phyloP scores from a whole-genome alignment of 2,329 filamentous ascomycete species.

The Geoglossum cookeanum region DNA sequence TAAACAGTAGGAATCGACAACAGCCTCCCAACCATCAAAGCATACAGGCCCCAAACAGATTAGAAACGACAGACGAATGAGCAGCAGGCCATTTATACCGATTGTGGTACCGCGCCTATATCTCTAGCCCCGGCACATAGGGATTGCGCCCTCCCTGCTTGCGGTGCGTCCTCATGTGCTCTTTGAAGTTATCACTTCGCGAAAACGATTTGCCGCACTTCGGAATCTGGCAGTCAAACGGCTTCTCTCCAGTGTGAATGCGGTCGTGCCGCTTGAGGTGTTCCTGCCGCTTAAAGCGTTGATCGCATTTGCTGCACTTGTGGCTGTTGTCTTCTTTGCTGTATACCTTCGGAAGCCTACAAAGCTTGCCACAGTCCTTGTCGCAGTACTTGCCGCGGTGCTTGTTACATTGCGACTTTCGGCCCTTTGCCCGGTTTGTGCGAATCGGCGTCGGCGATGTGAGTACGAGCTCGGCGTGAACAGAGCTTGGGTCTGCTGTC shows the following conservation, averaged over 20 bases:
- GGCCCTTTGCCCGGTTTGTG: not conserved
- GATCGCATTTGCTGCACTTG: constrained; percentile 20
- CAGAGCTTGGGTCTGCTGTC: not conserved
- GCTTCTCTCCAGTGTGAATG: constrained; percentile 17
- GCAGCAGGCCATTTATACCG: not conserved
- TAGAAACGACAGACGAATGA: not conserved
- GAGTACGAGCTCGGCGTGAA: not conserved
- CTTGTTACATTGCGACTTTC: not conserved
- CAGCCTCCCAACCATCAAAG: not conserved
- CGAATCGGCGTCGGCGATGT: not conserved
- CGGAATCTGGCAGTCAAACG: not conserved
- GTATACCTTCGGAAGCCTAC: not conserved
- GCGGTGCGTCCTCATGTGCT: not conserved
- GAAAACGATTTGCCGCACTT: constrained; percentile 1
- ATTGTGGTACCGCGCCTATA: not conserved
- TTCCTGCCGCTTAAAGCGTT: constrained; percentile 29
- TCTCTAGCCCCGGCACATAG: not conserved
- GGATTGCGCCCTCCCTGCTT: not conserved
- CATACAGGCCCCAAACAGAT: not conserved
- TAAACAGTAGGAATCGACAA: not conserved
- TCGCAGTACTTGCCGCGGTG: not conserved
- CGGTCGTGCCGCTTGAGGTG: constrained; percentile 30
- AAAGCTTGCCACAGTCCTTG: constrained; percentile 3
- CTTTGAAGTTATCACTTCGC: constrained; percentile 2
- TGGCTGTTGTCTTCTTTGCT: constrained; percentile 1